Base-by-base conservation (phyloP, 2,329 filamentous ascomycete species). In the Fusarium globosum region DNA sequence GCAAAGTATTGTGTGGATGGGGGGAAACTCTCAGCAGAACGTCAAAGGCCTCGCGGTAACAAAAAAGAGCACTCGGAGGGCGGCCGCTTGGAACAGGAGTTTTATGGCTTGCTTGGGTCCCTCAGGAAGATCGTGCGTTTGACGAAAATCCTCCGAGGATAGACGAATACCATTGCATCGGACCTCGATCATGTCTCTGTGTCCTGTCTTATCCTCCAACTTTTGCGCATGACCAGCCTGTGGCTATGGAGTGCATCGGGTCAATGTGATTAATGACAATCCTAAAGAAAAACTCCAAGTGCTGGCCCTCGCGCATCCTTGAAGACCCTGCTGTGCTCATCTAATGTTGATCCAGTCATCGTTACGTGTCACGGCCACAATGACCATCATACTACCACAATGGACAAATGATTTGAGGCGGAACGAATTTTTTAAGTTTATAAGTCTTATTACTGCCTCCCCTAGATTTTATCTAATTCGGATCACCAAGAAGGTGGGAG, bases 21-120 rank as follows among this genome's bases (percentile, higher is more conserved):
- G 76, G 67, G 74, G 51, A 42, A 76, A 76, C 76, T 77, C 75
- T 73, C 73, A 65, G 75, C 65, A 73, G 71, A 71, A 77, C 73
- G 74, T 73, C 76, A 80, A 69, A 77, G 80, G 77, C 81, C 80
- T 81, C 76, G 78, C 78, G 77, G 75, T 76, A 61, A 65, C 81
- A 80, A 80, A 52, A 80, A 80, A 36, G 33, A 79, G 76, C 78
- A 81, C 80, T 83, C 79, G 81, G 79, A 82, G 79, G 82, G 81
- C 81, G 82, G 82, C 81, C 81, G 81, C 82, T 84, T 82, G 82
- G 82, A 83, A 84, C 79, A 78, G 83, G 83, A 84, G 83, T 85
- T 83, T 81, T 80, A 82, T 81, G 82, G 82, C 81, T 82, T 83
- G 82, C 82, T 84, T 82, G 82, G 80, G 81, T 83, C 83, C 68